These are phyloP conservation scores for Sarcodon aspratus DNA, from an alignment of 768 basidiomycete genomes.

Conservation along the genomic window DNA sequence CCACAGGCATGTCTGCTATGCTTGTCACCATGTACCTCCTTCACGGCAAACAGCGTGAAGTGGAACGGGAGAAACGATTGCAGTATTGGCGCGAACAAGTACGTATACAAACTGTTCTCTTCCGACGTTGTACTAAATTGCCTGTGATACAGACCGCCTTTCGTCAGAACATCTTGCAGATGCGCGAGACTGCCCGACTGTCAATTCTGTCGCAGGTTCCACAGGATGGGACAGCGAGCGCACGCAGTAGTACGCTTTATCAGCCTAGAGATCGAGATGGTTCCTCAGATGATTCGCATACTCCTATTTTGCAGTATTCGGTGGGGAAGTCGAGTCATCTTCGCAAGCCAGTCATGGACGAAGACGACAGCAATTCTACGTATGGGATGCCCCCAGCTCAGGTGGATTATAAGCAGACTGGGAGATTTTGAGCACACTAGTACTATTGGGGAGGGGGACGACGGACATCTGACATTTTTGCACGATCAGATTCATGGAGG, in stretches of 20 bases:
- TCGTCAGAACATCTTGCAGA: conserved; percentile 70
- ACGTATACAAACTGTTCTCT: neutral
- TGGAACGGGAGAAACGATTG: conserved; percentile 71
- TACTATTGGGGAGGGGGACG: too few relatives aligned
- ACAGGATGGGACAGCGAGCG: conserved; percentile 17
- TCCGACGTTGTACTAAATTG: neutral
- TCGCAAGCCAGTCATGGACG: conserved; percentile 39
- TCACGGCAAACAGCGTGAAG: conserved; percentile 61
- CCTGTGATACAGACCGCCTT: conserved; percentile 45
- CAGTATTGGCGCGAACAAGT: conserved; percentile 91
- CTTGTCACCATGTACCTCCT: conserved; percentile 57
- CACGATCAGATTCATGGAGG: too few relatives aligned
- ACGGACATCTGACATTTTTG: too few relatives aligned
- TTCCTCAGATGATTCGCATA: conserved; percentile 42
- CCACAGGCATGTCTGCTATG: conserved; percentile 63
- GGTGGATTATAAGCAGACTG: neutral
- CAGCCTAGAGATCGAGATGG: conserved; percentile 28
- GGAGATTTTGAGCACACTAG: too few relatives aligned
- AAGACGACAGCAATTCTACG: conserved; percentile 36
- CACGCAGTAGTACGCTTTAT: conserved; percentile 38
- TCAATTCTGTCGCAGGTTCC: conserved; percentile 47
- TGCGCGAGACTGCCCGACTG: conserved; percentile 63
- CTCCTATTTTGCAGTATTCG: conserved; percentile 39
- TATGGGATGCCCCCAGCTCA: conserved; percentile 27
- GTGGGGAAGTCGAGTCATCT: conserved; percentile 35